phyloP scores from a whole-genome alignment of 1,139 yeast species.

The Debaryomyces sp. region DNA sequence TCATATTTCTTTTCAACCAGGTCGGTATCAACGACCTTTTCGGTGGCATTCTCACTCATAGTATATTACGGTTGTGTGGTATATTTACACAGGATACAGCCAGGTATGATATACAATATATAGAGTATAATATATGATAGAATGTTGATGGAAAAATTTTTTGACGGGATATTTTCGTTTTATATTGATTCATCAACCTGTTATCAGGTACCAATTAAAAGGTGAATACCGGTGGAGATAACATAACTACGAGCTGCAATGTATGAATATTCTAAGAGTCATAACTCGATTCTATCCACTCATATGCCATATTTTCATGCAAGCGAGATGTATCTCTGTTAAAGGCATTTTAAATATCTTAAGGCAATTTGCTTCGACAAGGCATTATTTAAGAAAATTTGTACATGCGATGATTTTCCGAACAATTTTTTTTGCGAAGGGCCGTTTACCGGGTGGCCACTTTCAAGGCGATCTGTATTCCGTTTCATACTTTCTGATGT shows the following conservation, averaged over 20 bases:
- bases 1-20: neutral
- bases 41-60: neutral
- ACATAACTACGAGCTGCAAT: neutral
- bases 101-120: neutral
- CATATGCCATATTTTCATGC: neutral
- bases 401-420: neutral
- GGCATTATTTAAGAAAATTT: neutral
- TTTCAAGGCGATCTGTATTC: neutral
- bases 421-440: neutral
- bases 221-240: slow-evolving; percentile 2
- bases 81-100: neutral
- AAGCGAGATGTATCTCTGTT: neutral
- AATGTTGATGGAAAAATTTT: neutral
- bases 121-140: neutral
- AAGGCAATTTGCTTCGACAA: neutral
- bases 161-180: neutral
- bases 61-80: neutral
- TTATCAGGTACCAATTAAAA: neutral
- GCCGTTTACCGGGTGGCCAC: neutral
- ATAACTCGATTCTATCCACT: neutral
- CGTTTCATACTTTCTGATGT: neutral
- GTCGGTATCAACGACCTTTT: neutral
- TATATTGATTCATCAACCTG: neutral
- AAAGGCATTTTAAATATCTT: neutral
- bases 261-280: neutral